phyloP scores from a whole-genome alignment of 108 stramenopile genomes.

The Asterionellopsis glacialis region DNA sequence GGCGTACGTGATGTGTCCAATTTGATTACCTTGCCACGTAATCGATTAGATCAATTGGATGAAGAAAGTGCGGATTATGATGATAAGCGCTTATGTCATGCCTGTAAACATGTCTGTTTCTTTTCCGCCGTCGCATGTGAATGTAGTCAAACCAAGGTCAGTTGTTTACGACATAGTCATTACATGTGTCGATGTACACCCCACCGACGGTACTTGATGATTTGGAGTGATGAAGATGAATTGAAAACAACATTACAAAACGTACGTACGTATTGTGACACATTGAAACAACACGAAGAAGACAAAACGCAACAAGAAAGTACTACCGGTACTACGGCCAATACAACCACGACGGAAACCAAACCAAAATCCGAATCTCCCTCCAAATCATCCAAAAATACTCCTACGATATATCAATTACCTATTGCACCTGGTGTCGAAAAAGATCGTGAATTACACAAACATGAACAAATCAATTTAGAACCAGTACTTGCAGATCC shows the following conservation, averaged over 20 bases:
- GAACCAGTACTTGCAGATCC: conserved; percentile 6
- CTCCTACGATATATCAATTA: too few relatives aligned
- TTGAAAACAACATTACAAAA: conserved; percentile 44
- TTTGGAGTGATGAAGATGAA: conserved; percentile 70
- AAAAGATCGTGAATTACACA: background rate
- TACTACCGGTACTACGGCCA: background rate
- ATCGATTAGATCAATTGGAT: conserved; percentile 76
- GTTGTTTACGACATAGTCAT: conserved; percentile 84
- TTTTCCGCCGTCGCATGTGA: conserved; percentile 93
- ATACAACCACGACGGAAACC: background rate
- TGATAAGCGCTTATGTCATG: conserved; percentile 85
- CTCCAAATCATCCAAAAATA: background rate
- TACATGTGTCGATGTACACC: conserved; percentile 81
- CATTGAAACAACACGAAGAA: conserved; percentile 22
- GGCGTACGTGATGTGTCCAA: conserved; percentile 80
- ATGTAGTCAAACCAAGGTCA: conserved; percentile 81
- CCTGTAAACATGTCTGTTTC: conserved; percentile 91
- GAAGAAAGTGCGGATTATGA: conserved; percentile 87
- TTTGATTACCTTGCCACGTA: conserved; percentile 56
- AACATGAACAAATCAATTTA: background rate
- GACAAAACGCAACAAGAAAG: background rate
- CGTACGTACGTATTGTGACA: conserved; percentile 47
- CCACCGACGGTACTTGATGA: conserved; percentile 68
- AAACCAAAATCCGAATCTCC: background rate
- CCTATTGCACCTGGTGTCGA: conserved; percentile 7